Base-by-base conservation (phyloP, 768 basidiomycete species). In the Tylopilus sp. region DNA sequence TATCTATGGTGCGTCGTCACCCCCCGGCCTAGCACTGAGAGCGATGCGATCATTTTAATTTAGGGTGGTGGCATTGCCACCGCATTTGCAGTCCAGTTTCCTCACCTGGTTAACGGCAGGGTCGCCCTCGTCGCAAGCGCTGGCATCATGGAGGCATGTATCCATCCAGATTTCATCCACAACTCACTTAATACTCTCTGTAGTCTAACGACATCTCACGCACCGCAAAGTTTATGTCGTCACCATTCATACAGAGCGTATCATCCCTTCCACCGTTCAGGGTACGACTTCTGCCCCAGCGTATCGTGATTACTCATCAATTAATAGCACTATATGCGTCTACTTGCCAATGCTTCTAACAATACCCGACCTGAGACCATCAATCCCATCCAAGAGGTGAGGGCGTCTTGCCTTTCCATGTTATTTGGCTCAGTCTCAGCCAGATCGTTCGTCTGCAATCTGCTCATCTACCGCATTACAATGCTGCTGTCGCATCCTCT, bases 361-460 rank as follows among this genome's bases (percentile, higher is more conserved):
- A 42, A 36, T 18, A 53, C 57, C 35, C 50, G 63, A 61, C 43
- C 30, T 50, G 57, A 56, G 49, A 4, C 42, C 20, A 38, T 62
- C 36, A 31, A 75, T 56, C 70, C 75, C 15, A 73, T 80, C 30
- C 67, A 72, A 4, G 79, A 82, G 66, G 80, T 75, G 44, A 33
- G 63, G 52, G 41, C 33, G 17, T 35, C 21, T 11, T 36, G 5
- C 11, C 23, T 15, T 20, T 9, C 17, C 22, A 17, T 33, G 1
- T 20, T 11, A 23, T 18, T 13, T 7, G 9, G n/a, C 53, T 57
- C 13, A 57, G 0, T 31, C 21, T 17, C 22, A 5, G 6, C 17
- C 26, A 86, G 81, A 83, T 90, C 49, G 82, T 89, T 1, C 79
- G 86, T n/a, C 71, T 88, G 12, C 88, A 90, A 68, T 85, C 85